phyloP scores from a whole-genome alignment of 2,329 filamentous ascomycete genomes.

The Metarhizium anisopliae region DNA sequence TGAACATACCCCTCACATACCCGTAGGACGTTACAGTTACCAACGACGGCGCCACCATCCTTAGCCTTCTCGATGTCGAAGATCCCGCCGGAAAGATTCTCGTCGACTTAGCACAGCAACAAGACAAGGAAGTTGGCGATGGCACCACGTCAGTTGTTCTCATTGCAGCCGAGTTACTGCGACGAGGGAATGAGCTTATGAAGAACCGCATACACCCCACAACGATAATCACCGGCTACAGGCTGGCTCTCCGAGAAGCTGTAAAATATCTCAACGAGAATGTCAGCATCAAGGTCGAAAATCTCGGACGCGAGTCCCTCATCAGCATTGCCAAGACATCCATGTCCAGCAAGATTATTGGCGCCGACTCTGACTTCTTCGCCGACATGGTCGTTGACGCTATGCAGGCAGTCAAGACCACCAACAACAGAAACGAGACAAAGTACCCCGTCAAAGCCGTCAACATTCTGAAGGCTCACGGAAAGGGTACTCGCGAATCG shows the following conservation, averaged over 20 bases:
- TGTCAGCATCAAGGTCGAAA: slow-evolving; percentile 90
- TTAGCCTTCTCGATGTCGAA: slow-evolving; percentile 91
- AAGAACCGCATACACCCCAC: slow-evolving; percentile 99
- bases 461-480: slow-evolving; percentile 97
- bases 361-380: slow-evolving; percentile 92
- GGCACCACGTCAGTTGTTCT: slow-evolving; percentile 96
- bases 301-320: slow-evolving; percentile 80
- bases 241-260: slow-evolving; percentile 87
- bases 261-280: slow-evolving; percentile 99
- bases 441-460: slow-evolving; percentile 99
- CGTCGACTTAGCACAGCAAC: slow-evolving; percentile 93
- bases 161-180: slow-evolving; percentile 89
- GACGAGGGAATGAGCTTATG: slow-evolving; percentile 94
- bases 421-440: slow-evolving; percentile 79
- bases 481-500: slow-evolving; percentile 84
- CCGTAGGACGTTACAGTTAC: slow-evolving; percentile 89
- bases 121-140: slow-evolving; percentile 98
- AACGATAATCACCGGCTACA: slow-evolving; percentile 97
- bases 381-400: slow-evolving; percentile 95
- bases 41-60: slow-evolving; percentile 95
- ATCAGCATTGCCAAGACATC: slow-evolving; percentile 96
- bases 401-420: slow-evolving; percentile 88
- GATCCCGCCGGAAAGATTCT: slow-evolving; percentile 98
- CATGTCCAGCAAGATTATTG: slow-evolving; percentile 99
- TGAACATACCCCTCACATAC: slow-evolving; percentile 1